Conservation (phyloP, 2,329 filamentous ascomycete genomes). For the Botrytis squamosa region DNA sequence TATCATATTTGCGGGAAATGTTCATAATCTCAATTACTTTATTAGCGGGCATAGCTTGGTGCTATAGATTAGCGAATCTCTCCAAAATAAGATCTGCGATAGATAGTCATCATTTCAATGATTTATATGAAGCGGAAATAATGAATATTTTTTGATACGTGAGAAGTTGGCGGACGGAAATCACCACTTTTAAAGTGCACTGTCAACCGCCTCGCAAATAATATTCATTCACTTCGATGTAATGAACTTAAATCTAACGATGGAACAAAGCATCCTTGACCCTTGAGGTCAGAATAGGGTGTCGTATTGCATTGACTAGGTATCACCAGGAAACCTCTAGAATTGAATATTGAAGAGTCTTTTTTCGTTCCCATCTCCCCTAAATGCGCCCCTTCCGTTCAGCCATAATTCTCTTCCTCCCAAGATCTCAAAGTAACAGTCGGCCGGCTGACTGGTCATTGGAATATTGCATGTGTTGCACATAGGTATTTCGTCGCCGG, state of each 20-base stretch:
- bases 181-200: neutral
- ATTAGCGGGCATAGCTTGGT: neutral
- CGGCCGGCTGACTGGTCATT: neutral
- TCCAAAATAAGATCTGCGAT: neutral
- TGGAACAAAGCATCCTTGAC: neutral
- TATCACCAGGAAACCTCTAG: neutral
- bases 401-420: neutral
- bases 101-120: neutral
- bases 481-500: neutral
- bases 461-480: neutral
- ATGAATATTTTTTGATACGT: neutral
- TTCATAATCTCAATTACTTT: neutral
- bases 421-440: neutral
- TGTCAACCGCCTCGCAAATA: neutral
- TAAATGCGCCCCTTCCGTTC: neutral
- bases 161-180: neutral
- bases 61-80: neutral
- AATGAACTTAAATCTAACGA: neutral
- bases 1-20: neutral
- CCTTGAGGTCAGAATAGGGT: neutral
- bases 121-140: neutral
- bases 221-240: neutral
- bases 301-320: neutral
- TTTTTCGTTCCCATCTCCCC: neutral
- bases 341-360: neutral